phyloP scores from a whole-genome alignment of 1,284 basidiomycete species.

The Coniferiporia sulphurascens region DNA sequence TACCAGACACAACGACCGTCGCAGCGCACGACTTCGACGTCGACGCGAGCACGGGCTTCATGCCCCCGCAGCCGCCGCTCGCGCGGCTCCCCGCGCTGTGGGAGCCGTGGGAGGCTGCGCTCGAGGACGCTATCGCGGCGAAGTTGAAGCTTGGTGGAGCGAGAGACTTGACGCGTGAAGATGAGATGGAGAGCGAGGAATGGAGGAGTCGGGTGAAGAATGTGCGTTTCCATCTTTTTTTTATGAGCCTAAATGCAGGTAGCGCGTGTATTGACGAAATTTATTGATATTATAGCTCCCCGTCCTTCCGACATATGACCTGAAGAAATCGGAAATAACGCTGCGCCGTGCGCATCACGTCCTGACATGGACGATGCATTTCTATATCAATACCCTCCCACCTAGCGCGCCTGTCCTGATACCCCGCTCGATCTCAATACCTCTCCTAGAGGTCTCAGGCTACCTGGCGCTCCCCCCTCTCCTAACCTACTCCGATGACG shows the following conservation, averaged over 20 bases:
- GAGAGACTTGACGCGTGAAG: constrained; percentile 30
- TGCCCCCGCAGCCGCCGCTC: constrained; percentile 79
- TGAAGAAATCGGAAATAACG: constrained; percentile 55
- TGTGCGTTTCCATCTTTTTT: constrained; percentile 36
- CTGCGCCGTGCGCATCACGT: constrained; percentile 84
- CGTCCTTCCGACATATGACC: constrained; percentile 43
- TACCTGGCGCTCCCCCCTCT: constrained; percentile 85
- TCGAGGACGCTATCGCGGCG: constrained; percentile 46
- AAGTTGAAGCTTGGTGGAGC: constrained; percentile 56
- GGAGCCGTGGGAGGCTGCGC: constrained; percentile 66
- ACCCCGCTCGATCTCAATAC: constrained; percentile 71
- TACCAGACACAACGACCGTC: constrained; percentile 79
- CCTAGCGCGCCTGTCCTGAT: constrained; percentile 49
- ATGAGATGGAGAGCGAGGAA: constrained; percentile 36
- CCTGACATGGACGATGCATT: constrained; percentile 82
- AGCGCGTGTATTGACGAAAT: too few relatives aligned
- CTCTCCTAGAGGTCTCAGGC: constrained; percentile 71
- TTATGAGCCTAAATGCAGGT: too few relatives aligned
- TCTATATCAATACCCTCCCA: constrained; percentile 82
- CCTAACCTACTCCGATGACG: constrained; percentile 90
- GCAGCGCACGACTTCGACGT: constrained; percentile 95
- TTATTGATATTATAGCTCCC: constrained; percentile 22
- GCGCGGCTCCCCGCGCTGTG: constrained; percentile 55
- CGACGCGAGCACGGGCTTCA: constrained; percentile 87
- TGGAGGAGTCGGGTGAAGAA: constrained; percentile 64